These are phyloP conservation scores for Grigorovia jiainica DNA, from an alignment of 805 yeast genomes.

Conservation along the genomic window DNA sequence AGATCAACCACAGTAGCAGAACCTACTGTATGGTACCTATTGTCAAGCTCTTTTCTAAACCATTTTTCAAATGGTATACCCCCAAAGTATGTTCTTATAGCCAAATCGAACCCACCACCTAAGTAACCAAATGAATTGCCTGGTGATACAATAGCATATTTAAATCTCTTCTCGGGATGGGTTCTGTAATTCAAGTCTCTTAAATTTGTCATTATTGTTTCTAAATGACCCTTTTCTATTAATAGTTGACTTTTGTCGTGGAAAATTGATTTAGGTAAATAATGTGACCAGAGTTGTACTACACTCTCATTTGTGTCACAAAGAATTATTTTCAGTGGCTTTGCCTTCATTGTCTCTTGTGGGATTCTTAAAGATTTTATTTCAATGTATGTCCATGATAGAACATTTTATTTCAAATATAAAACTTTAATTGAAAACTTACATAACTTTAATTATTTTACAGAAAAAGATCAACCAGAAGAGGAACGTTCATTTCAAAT, in stretches of 20 bases:
- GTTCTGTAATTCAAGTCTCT: background rate
- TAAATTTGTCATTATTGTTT: slow-evolving; percentile 6
- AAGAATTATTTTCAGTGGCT: slow-evolving; percentile 11
- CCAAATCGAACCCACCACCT: slow-evolving; percentile 44
- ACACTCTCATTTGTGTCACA: slow-evolving; percentile 16
- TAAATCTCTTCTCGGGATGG: slow-evolving; percentile 2
- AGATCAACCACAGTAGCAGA: slow-evolving; percentile 18
- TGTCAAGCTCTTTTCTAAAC: slow-evolving; percentile 18
- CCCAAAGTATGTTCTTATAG: slow-evolving; percentile 20
- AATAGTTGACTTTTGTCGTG: slow-evolving; percentile 6
- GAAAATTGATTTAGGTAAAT: slow-evolving; percentile 5
- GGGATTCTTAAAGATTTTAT: no score
- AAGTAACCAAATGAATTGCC: slow-evolving; percentile 43
- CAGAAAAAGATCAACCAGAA: no score
- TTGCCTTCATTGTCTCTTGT: no score
- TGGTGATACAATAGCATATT: slow-evolving; percentile 36
- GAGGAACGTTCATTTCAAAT: no score
- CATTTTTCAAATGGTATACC: slow-evolving; percentile 20
- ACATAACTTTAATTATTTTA: no score
- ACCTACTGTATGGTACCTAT: slow-evolving; percentile 20
- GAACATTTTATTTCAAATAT: no score
- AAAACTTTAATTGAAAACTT: no score
- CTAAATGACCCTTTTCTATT: slow-evolving; percentile 11
- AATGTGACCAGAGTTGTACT: slow-evolving; percentile 11
- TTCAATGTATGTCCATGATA: no score